Conservation (phyloP, 2,329 filamentous ascomycete species). For the Ascocoryne sarcoides region DNA sequence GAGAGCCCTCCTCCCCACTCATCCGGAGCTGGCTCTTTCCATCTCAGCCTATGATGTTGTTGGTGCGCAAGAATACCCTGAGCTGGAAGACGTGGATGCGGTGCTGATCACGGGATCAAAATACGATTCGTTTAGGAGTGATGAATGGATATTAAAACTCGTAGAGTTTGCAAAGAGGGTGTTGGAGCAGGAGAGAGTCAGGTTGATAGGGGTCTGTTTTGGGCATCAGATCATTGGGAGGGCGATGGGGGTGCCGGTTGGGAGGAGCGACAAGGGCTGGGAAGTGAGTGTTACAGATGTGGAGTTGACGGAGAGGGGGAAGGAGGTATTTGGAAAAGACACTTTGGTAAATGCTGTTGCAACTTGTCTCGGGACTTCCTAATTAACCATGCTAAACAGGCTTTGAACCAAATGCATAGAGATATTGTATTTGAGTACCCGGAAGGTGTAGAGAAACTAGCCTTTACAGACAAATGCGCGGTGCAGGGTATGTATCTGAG, state of each 20-base stretch:
- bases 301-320: conserved; percentile 59
- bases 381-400: too few species aligned
- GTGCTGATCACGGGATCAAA: conserved; percentile 72
- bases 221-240: conserved; percentile 79
- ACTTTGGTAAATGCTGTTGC: conserved; percentile 37
- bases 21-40: conserved; percentile 34
- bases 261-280: conserved; percentile 62
- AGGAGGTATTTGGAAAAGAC: conserved; percentile 60
- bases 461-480: conserved; percentile 54
- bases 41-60: conserved; percentile 61
- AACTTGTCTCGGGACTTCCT: too few species aligned
- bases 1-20: conserved; percentile 23
- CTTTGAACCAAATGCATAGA: conserved; percentile 78
- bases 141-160: conserved; percentile 68
- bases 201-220: conserved; percentile 76
- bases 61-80: conserved; percentile 58
- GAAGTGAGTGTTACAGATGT: conserved; percentile 69
- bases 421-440: conserved; percentile 65
- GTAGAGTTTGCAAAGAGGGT: conserved; percentile 57
- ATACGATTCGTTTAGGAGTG: conserved; percentile 63
- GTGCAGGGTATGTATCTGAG: conserved; percentile 75
- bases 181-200: conserved; percentile 52
- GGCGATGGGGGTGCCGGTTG: conserved; percentile 60
- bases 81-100: conserved; percentile 67
- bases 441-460: conserved; percentile 51